Base-by-base conservation (phyloP, 768 basidiomycete species). In the Sarcodon aspratus region DNA sequence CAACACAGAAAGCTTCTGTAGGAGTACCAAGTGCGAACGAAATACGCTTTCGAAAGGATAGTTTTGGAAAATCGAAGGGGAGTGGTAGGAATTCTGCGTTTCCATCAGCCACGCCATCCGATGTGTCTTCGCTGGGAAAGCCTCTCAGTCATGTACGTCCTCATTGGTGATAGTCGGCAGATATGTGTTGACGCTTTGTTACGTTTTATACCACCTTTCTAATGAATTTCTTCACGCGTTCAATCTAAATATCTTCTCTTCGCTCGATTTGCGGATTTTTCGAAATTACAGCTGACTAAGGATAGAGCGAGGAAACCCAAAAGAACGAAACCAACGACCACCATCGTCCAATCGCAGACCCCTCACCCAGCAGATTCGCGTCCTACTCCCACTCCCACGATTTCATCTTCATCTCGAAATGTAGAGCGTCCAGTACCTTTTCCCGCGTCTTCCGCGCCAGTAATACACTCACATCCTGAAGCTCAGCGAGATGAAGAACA, bases 61-160 rank as follows among this genome's bases (percentile, higher is more conserved):
- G n/a, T n/a, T n/a, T 69, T 72, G 17, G 75, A 27, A 42, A n/a
- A 27, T 42, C 27, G 13, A 76, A 50, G 77, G 78, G 59, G 65
- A 75, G 37, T 13, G 40, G 9, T 42, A 42, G 40, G 17, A 17
- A 6, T 42, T 15, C 40, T 4, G 40, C 40, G 13, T 42, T 27
- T 9, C 38, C 38, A 15, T 27, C 40, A 27, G 21, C 21, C 21
- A 27, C 21, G 21, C 21, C 21, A 27, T 27, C 21, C 21, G 5
- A 27, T 27, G 5, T 71, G 51, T 71, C 73, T 51, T 59, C 68
- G 37, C 69, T 21, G 42, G 73, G 77, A 54, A 80, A 78, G 62
- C 80, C 85, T 56, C 66, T 88, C 71, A 80, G 76, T 67, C 86
- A 90, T 80, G 86, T 90, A 79, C 84, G 86, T 88, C 75, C 76